These are phyloP conservation scores for Sporothrix pallida DNA, from an alignment of 2,329 filamentous ascomycete genomes.

Conservation along the genomic window DNA sequence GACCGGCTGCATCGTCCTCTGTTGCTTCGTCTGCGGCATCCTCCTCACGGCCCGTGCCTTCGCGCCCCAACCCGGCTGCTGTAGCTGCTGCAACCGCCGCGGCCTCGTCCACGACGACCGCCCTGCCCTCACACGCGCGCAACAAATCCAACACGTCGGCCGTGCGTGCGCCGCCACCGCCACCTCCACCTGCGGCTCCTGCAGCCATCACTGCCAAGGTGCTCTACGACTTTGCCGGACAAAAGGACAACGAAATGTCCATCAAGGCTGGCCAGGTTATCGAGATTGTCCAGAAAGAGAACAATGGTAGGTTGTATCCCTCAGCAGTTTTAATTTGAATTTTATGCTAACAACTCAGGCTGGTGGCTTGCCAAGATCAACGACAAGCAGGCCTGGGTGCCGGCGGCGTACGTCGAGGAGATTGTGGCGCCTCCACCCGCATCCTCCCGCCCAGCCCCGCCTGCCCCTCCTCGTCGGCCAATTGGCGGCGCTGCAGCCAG, in stretches of 20 bases:
- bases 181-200: constrained; percentile 68
- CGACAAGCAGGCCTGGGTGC: constrained; percentile 84
- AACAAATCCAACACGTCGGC: constrained; percentile 60
- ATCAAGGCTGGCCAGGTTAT: constrained; percentile 81
- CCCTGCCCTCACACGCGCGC: constrained; percentile 58
- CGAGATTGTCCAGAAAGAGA: constrained; percentile 91
- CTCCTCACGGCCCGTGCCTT: constrained; percentile 46
- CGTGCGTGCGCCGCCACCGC: constrained; percentile 65
- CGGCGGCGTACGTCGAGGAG: constrained; percentile 92
- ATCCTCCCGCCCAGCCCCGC: constrained; percentile 67
- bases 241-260: constrained; percentile 83
- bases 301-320: no score
- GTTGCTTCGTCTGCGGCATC: constrained; percentile 47
- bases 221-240: constrained; percentile 87
- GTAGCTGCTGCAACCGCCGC: constrained; percentile 48
- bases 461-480: constrained; percentile 77
- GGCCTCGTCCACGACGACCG: constrained; percentile 55
- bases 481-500: constrained; percentile 65
- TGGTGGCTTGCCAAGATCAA: constrained; percentile 92
- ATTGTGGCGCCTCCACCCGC: constrained; percentile 65
- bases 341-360: constrained; percentile 58
- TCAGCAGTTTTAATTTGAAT: no score
- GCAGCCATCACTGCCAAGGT: constrained; percentile 84
- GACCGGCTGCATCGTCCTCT: constrained; percentile 37
- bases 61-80: constrained; percentile 38